Percentiles rank a stretch among this genome's conserved stretches.
Conservation (phyloP, 2,329 filamentous ascomycete species). For the Camptophora hylomeconis region DNA sequence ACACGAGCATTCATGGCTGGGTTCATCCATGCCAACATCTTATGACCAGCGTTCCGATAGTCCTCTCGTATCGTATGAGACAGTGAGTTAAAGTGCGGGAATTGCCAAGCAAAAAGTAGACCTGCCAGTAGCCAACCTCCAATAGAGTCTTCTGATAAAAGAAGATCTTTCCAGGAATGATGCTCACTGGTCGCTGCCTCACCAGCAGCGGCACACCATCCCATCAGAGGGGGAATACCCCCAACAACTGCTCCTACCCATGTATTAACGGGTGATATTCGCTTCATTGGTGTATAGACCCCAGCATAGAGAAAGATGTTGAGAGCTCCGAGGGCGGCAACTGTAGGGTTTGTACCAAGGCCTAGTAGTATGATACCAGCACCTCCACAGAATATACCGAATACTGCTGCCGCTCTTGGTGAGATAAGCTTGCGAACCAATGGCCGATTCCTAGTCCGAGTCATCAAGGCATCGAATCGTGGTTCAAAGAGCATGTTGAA, state of each 20-base stretch:
- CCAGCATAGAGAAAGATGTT: conserved; percentile 89
- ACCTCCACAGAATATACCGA: conserved; percentile 61
- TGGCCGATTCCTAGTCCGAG: conserved; percentile 78
- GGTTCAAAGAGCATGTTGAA: conserved; percentile 97
- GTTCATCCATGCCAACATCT: conserved; percentile 76
- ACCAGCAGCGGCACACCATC: conserved; percentile 88
- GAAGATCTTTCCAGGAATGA: conserved; percentile 63
- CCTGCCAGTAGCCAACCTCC: conserved; percentile 84
- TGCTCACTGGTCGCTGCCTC: conserved; percentile 62
- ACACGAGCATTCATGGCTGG: conserved; percentile 75
- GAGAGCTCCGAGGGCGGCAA: conserved; percentile 66
- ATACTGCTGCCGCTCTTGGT: conserved; percentile 56
- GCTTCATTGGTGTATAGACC: conserved; percentile 85
- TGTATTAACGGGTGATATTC: conserved; percentile 74
- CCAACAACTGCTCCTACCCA: conserved; percentile 92
- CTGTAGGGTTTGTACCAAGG: conserved; percentile 86
- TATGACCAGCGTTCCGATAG: conserved; percentile 58
- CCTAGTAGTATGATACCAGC: conserved; percentile 63
- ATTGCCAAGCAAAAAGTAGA: conserved; percentile 89
- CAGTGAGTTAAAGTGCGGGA: conserved; percentile 93
- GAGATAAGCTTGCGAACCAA: conserved; percentile 71
- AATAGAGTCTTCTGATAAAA: conserved; percentile 54
- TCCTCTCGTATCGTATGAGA: conserved; percentile 82
- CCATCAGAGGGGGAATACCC: conserved; percentile 91
- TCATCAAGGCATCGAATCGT: conserved; percentile 82